phyloP scores from a whole-genome alignment of 129 eudicot species.

The Scalesia atractyloides region DNA sequence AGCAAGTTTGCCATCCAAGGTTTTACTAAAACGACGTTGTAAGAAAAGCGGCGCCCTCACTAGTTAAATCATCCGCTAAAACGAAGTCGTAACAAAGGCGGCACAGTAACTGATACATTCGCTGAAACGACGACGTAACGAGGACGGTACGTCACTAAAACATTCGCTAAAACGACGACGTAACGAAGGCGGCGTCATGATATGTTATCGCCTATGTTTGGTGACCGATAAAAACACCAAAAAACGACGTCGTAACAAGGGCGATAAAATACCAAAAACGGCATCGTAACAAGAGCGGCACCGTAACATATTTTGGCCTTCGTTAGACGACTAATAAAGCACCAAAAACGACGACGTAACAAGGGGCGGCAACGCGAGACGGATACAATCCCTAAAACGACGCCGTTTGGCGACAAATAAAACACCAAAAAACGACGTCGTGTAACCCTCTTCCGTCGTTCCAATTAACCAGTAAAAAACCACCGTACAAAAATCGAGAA shows the following conservation, averaged over 20 bases:
- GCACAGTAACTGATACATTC: background rate
- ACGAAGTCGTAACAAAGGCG: background rate
- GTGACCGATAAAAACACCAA: background rate
- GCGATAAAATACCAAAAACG: too few species aligned
- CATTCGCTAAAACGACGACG: background rate
- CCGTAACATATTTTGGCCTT: too few species aligned
- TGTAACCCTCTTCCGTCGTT: background rate
- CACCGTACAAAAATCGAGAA: background rate
- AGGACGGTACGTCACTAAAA: background rate
- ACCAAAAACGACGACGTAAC: too few species aligned
- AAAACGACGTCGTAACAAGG: background rate
- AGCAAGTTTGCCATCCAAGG: background rate
- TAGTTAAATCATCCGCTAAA: background rate
- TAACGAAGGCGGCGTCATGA: background rate
- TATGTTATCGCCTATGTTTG: background rate
- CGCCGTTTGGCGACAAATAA: background rate
- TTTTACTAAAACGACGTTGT: slow-evolving; percentile 6
- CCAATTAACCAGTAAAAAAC: background rate
- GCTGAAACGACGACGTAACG: slow-evolving; percentile 13
- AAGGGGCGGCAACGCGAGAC: too few species aligned
- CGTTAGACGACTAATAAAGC: too few species aligned
- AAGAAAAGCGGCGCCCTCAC: too few species aligned
- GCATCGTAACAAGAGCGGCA: too few species aligned
- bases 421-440: background rate
- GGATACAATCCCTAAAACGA: background rate